Evolutionary conservation across 73 alveolate species (phyloP).

Genomic region (Urostyla sp.): DNA sequence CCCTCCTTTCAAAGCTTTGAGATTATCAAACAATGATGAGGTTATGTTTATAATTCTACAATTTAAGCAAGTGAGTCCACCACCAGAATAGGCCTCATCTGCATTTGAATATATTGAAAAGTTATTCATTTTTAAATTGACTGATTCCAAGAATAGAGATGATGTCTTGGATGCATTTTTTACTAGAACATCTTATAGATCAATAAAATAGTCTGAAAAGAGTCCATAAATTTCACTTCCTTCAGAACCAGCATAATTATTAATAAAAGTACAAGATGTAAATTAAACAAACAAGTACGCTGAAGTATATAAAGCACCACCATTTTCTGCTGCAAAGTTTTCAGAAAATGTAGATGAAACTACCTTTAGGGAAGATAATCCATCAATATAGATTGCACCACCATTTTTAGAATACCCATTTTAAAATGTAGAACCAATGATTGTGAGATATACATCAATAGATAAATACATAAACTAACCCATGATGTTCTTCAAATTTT

Average conservation of each 20-base stretch:
- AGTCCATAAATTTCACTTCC: slow-evolving; percentile 29
- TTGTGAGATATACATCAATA: background rate
- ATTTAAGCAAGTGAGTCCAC: too few relatives aligned
- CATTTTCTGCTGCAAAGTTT: background rate
- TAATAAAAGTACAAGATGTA: background rate
- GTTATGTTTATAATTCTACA: background rate
- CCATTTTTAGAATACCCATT: background rate
- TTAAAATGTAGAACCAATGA: background rate
- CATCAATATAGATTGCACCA: slow-evolving; percentile 41
- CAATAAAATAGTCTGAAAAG: too few relatives aligned
- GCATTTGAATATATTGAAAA: too few relatives aligned
- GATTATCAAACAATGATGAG: background rate
- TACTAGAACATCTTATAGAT: too few relatives aligned
- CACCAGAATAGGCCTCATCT: too few relatives aligned
- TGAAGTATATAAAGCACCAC: background rate
- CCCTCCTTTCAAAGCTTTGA: slow-evolving; percentile 27
- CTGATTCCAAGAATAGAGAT: too few relatives aligned
- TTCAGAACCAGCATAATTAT: background rate
- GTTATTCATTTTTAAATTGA: too few relatives aligned
- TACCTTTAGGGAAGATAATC: background rate
- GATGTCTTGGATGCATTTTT: too few relatives aligned
- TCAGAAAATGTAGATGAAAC: background rate
- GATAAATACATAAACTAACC: background rate
- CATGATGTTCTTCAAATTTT: background rate
- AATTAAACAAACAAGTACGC: background rate